A percentile compares a stretch with the other conserved stretches of the same genome.
These are phyloP conservation scores for Melampsora occidentalis DNA, from an alignment of 1,284 basidiomycete species.

Conservation along the genomic window DNA sequence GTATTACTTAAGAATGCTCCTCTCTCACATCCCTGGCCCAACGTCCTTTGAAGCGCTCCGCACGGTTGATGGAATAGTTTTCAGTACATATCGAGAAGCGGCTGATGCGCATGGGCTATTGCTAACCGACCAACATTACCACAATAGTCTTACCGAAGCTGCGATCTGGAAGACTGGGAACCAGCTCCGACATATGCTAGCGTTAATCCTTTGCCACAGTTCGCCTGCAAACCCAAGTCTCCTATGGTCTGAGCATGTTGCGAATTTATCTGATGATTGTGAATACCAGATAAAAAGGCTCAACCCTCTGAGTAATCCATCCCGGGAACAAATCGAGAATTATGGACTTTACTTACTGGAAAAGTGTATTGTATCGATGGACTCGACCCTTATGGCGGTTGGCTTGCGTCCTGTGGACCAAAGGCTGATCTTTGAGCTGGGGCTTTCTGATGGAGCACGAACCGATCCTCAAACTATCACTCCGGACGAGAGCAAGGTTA, in stretches of 20 bases:
- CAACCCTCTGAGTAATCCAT: no score
- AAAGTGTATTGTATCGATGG: not conserved
- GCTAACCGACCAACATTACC: conserved; percentile 49
- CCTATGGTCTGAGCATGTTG: not conserved
- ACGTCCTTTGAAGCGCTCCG: conserved; percentile 52
- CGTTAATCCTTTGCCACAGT: not conserved
- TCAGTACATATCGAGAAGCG: no score
- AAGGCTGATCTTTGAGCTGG: no score
- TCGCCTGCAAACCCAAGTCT: not conserved
- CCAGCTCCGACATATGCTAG: not conserved
- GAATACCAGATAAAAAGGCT: no score
- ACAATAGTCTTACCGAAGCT: conserved; percentile 49
- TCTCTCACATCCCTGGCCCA: conserved; percentile 55
- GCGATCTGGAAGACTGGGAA: not conserved
- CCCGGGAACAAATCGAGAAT: no score
- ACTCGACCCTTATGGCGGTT: not conserved
- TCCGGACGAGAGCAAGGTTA: no score
- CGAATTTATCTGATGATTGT: not conserved
- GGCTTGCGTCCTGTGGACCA: no score
- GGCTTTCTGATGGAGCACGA: no score
- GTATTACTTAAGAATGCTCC: conserved; percentile 56
- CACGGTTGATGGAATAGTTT: no score
- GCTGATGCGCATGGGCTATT: not conserved
- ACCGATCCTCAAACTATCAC: no score
- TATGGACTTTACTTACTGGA: no score